These are phyloP conservation scores for Nidularia sp. DNA, from an alignment of 768 basidiomycete genomes.

Conservation along the genomic window DNA sequence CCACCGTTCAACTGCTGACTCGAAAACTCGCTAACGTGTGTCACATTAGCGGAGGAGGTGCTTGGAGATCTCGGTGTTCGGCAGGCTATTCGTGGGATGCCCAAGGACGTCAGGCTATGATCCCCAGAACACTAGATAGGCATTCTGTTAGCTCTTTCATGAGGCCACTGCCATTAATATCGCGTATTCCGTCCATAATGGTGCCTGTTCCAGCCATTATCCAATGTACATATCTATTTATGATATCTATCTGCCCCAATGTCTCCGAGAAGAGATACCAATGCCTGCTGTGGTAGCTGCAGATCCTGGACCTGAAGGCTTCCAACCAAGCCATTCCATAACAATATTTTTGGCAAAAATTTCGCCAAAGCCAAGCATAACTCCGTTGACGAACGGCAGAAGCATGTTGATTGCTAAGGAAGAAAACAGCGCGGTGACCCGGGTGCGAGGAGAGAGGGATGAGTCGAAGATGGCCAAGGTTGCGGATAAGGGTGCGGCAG, in stretches of 20 bases:
- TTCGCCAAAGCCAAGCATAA: slow-evolving; percentile 96
- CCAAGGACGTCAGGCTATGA: slow-evolving; percentile 62
- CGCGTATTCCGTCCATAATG: background rate
- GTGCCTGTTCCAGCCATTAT: background rate
- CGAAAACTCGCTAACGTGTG: slow-evolving; percentile 4
- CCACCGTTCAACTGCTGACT: slow-evolving; percentile 2
- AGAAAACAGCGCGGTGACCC: slow-evolving; percentile 64
- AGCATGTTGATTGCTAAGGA: slow-evolving; percentile 81
- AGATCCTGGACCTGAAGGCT: slow-evolving; percentile 25
- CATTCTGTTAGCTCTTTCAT: background rate
- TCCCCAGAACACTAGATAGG: background rate
- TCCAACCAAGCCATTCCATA: slow-evolving; percentile 51
- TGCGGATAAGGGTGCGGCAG: slow-evolving; percentile 36
- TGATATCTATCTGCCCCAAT: background rate
- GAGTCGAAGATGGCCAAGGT: slow-evolving; percentile 71
- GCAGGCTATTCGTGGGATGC: slow-evolving; percentile 75
- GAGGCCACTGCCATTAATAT: background rate
- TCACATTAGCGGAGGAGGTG: slow-evolving; percentile 62
- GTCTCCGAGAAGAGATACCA: slow-evolving; percentile 10
- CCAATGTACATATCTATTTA: background rate
- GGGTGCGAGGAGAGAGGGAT: slow-evolving; percentile 61
- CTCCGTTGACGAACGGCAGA: slow-evolving; percentile 88
- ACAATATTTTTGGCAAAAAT: slow-evolving; percentile 84
- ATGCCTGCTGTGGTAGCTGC: slow-evolving; percentile 34
- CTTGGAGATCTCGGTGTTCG: slow-evolving; percentile 79